Evolutionary conservation across 176 grass and related monocot genomes (phyloP).

Genomic region (Eleusine coracana): DNA sequence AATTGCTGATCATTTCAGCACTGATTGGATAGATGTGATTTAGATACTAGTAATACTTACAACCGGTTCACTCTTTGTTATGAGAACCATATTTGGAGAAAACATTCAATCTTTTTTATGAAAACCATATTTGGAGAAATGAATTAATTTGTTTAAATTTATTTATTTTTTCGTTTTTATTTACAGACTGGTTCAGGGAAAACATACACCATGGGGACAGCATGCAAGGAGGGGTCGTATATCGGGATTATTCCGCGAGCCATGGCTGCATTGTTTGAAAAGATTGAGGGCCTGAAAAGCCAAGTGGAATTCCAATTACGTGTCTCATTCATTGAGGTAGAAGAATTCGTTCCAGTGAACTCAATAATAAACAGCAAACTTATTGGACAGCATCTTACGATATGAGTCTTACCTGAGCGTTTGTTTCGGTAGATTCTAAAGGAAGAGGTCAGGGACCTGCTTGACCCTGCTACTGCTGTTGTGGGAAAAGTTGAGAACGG

Average conservation of each 20-base stretch:
- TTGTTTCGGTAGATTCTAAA: conserved; percentile 77
- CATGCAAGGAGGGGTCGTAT: conserved; percentile 68
- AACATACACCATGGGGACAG: conserved; percentile 96
- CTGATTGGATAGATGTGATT: neutral
- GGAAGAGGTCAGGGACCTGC: conserved; percentile 96
- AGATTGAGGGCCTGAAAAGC: conserved; percentile 71
- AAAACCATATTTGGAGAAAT: neutral
- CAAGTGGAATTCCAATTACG: conserved; percentile 94
- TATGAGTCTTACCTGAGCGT: neutral
- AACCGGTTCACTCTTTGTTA: neutral
- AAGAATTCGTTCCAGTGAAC: neutral
- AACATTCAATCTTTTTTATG: no score
- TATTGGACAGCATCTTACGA: neutral
- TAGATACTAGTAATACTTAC: conserved; percentile 13
- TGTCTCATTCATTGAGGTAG: conserved; percentile 96
- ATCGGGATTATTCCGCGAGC: conserved; percentile 77
- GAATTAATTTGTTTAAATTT: neutral
- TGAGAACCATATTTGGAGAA: neutral
- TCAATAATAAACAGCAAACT: neutral
- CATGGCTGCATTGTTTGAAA: conserved; percentile 79
- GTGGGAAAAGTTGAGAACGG: conserved; percentile 65
- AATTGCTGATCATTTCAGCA: neutral
- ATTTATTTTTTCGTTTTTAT: neutral
- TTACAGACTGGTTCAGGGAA: conserved; percentile 90
- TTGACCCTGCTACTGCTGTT: conserved; percentile 54